Evolutionary conservation across 257 asterid species (phyloP).

Genomic region (Solanum pinnatisectum): DNA sequence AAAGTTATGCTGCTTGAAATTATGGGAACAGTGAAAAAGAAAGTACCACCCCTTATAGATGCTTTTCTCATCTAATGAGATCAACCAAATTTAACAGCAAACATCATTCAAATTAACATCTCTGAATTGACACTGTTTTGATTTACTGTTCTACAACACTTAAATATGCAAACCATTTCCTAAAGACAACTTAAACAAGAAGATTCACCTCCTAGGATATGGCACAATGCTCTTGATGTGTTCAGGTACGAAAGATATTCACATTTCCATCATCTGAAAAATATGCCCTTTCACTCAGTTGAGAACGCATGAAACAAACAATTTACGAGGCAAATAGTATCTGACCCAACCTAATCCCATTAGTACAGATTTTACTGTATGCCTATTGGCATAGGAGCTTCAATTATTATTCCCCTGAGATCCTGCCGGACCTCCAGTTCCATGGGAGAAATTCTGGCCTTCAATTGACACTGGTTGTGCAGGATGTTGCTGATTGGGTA

Average conservation of each 20-base stretch:
- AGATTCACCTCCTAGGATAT: neutral
- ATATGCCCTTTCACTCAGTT: neutral
- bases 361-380: neutral
- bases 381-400: neutral
- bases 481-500: conserved; percentile 15
- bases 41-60: neutral
- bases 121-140: neutral
- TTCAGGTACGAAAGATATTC: neutral
- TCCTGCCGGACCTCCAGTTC: conserved; percentile 6
- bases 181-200: neutral
- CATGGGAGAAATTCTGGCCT: conserved; percentile 8
- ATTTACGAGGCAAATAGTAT: neutral
- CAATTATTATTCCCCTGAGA: conserved; percentile 6
- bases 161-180: neutral
- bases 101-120: neutral
- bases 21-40: neutral
- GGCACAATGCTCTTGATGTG: neutral
- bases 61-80: neutral
- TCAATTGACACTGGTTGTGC: conserved; percentile 6
- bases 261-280: neutral
- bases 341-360: neutral
- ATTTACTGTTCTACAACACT: neutral
- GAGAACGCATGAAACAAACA: neutral
- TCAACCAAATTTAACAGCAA: neutral
- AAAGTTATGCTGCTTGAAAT: neutral